Percentiles rank a stretch among this genome's conserved stretches.
Conservation (phyloP, 75 land plant genomes). For the Selaginella tamariscina region DNA sequence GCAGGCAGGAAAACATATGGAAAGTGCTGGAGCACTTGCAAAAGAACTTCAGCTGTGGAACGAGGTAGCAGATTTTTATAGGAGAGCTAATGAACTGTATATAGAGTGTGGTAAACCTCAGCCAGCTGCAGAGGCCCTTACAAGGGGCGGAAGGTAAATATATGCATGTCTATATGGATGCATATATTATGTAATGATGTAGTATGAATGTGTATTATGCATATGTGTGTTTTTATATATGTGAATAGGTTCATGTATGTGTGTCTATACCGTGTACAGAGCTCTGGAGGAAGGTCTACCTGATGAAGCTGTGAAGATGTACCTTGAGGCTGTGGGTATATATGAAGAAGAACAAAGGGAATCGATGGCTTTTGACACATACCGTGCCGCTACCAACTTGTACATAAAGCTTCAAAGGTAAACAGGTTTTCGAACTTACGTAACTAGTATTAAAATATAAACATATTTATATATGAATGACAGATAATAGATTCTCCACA, state of each 20-base stretch:
- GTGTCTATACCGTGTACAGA: no score
- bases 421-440: neutral
- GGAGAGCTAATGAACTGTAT: conserved; percentile 67
- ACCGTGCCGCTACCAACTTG: conserved; percentile 63
- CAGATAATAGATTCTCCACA: no score
- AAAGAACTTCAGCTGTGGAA: conserved; percentile 59
- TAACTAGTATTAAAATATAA: no score
- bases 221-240: no score
- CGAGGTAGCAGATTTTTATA: conserved; percentile 63
- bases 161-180: neutral
- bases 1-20: conserved; percentile 98
- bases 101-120: conserved; percentile 71
- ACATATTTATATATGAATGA: no score
- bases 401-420: conserved; percentile 82
- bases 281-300: conserved; percentile 73
- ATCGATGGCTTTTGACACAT: conserved; percentile 97
- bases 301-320: conserved; percentile 60
- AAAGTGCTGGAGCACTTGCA: conserved; percentile 71
- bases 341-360: conserved; percentile 95
- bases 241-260: no score
- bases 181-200: no score
- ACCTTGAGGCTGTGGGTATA: conserved; percentile 61
- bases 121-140: conserved; percentile 90
- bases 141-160: conserved; percentile 78
- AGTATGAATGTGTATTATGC: no score